Percentiles rank a stretch among this genome's conserved stretches.
These are phyloP conservation scores for Aspergillus sp. DNA, from an alignment of 2,329 filamentous ascomycete species.

Conservation along the genomic window DNA sequence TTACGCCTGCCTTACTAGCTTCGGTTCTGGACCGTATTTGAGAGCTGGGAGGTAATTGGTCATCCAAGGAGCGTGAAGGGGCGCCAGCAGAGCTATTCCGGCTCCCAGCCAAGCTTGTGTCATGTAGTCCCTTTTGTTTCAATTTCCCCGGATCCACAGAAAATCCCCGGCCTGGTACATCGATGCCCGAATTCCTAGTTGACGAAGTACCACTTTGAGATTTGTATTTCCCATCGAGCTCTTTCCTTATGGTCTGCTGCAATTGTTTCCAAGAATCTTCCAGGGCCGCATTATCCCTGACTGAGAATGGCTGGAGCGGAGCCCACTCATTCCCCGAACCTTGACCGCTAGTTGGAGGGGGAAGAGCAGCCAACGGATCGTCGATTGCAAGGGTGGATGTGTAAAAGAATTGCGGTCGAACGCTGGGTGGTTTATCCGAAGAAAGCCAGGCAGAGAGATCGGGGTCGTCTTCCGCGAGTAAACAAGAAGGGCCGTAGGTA, in stretches of 20 bases:
- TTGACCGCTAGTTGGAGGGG: constrained; percentile 53
- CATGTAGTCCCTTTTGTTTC: constrained; percentile 17
- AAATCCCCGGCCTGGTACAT: constrained; percentile 27
- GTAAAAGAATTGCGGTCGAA: constrained; percentile 81
- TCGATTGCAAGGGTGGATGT: constrained; percentile 80
- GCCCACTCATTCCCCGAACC: constrained; percentile 56
- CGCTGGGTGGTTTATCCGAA: constrained; percentile 55
- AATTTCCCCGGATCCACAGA: constrained; percentile 11
- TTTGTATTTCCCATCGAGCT: constrained; percentile 6
- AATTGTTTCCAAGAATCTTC: constrained; percentile 76
- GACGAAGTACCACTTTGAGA: constrained; percentile 14
- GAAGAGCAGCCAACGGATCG: constrained; percentile 75
- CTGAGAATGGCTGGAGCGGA: constrained; percentile 74
- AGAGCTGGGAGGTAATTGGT: constrained; percentile 13
- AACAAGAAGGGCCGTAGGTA: constrained; percentile 63
- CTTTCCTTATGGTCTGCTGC: constrained; percentile 25
- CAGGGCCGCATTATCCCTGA: constrained; percentile 75
- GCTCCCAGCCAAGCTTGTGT: constrained; percentile 22
- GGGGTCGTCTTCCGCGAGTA: constrained; percentile 41
- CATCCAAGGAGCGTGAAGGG: constrained; percentile 21
- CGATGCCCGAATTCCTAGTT: constrained; percentile 22
- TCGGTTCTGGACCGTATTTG: constrained; percentile 15
- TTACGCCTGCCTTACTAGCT: constrained; percentile 13
- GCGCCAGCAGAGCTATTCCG: constrained; percentile 21
- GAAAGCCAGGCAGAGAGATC: constrained; percentile 35